phyloP scores from a whole-genome alignment of 108 stramenopile genomes.

The Conticribra guillardii region DNA sequence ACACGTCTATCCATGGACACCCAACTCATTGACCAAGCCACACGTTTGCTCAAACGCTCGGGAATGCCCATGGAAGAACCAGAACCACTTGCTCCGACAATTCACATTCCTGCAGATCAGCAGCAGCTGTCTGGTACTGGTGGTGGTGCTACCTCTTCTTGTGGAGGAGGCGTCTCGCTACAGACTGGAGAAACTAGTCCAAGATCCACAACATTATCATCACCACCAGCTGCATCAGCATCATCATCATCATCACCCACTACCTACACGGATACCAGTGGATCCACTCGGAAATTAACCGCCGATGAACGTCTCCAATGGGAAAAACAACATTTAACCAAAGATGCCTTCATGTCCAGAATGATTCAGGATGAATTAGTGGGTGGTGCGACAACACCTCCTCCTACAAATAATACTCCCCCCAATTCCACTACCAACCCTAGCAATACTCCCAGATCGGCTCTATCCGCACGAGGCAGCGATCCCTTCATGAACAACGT shows the following conservation, averaged over 20 bases:
- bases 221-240: constrained; percentile 18
- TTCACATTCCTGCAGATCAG: constrained; percentile 40
- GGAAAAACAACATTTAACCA: constrained; percentile 48
- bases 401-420: too few relatives aligned
- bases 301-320: constrained; percentile 60
- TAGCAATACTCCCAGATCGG: constrained; percentile 55
- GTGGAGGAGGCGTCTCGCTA: too few relatives aligned
- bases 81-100: constrained; percentile 10
- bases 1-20: constrained; percentile 51
- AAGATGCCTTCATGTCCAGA: constrained; percentile 11
- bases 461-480: constrained; percentile 54
- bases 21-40: constrained; percentile 37
- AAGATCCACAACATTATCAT: too few relatives aligned
- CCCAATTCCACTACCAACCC: too few relatives aligned
- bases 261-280: neutral
- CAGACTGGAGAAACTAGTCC: too few relatives aligned
- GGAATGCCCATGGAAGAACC: constrained; percentile 61
- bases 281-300: constrained; percentile 9
- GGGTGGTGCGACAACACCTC: constrained; percentile 2
- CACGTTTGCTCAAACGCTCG: constrained; percentile 64
- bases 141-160: too few relatives aligned
- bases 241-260: neutral
- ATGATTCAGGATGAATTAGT: constrained; percentile 5
- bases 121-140: constrained; percentile 10
- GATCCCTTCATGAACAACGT: constrained; percentile 23